A percentile compares a stretch with the other conserved stretches of the same genome.
Conservation (phyloP, 2,329 filamentous ascomycete genomes). For the Diplodia mutila region DNA sequence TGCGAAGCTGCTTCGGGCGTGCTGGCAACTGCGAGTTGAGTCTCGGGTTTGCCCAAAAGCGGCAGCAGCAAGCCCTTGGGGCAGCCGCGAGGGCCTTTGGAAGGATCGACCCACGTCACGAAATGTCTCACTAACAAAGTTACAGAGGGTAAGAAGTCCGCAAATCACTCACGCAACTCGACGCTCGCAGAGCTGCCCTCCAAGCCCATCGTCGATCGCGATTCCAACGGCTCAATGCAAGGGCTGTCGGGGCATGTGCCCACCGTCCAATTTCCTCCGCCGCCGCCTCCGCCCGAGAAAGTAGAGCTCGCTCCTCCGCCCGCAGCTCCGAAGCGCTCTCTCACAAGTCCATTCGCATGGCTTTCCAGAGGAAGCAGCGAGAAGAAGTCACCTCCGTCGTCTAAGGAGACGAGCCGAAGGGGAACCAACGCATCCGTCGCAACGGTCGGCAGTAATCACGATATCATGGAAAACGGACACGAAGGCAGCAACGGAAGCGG, state of each 20-base stretch:
- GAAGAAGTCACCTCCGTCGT: constrained; percentile 62
- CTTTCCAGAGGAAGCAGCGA: constrained; percentile 68
- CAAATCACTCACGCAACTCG: constrained; percentile 23
- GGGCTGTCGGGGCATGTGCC: constrained; percentile 75
- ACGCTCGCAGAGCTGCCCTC: constrained; percentile 13
- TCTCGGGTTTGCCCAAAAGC: constrained; percentile 1
- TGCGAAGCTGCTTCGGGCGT: background rate
- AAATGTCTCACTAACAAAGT: constrained; percentile 23
- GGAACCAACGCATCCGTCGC: constrained; percentile 81
- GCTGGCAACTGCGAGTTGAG: background rate
- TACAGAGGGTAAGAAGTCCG: constrained; percentile 24
- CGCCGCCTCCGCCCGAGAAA: constrained; percentile 38
- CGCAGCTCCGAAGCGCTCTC: constrained; percentile 63
- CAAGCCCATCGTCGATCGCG: constrained; percentile 7
- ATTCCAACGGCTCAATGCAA: constrained; percentile 50
- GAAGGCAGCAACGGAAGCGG: constrained; percentile 32
- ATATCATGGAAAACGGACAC: constrained; percentile 62
- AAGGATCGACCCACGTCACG: constrained; percentile 13
- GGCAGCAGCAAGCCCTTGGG: background rate
- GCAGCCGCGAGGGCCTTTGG: constrained; percentile 2
- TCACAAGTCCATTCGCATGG: constrained; percentile 88
- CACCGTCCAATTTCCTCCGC: constrained; percentile 57
- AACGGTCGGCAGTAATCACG: constrained; percentile 78
- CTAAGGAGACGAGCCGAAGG: constrained; percentile 56
- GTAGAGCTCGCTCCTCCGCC: constrained; percentile 40